Base-by-base conservation (phyloP, 2,329 filamentous ascomycete species). In the Alternaria sp. region DNA sequence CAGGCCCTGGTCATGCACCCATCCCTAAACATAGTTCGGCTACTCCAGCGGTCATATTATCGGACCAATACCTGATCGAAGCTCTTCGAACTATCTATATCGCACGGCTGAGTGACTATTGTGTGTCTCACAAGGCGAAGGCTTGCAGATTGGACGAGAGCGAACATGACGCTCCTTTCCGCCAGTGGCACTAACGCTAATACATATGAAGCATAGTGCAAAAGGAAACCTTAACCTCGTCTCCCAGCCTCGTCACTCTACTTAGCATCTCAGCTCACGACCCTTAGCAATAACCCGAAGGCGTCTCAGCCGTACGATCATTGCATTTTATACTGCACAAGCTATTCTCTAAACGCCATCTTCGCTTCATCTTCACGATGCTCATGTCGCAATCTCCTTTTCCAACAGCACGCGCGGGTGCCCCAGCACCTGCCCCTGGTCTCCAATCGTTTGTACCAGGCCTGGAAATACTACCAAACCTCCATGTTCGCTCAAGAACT, bases 391-490 rank as follows among this genome's bases (percentile, higher is more conserved):
- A 34, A 66, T 22, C 39, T 72, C 69, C 58, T 65, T 66, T 22
- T 67, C 63, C 24, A 59, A 46, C 30, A 73, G 18, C 20, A 66
- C 46, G 30, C 64, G 59, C 1, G 62, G 44, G 16, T 61, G 65
- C 22, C 44, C 62, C 11, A 72, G 62, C 18, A 51, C 32, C 56
- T 67, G 62, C 6, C 67, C 73, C 12, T 68, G 47, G 46, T 76
- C 73, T 30, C 69, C 67, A 6, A 69, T 58, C 1, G 65, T 57
- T 51, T 77, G 72, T 28, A 74, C 22, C 22, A 77, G 59, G 24
- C 68, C 72, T 32, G 75, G 75, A 52, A 73, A 77, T 1, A 70
- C 60, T 1, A 63, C 46, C 34, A 72, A 44, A 18, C 67, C 56
- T 7, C 62, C 51, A 9, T 63, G 52, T 2, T 20, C 42, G n/a